Evolutionary conservation across 768 basidiomycete genomes (phyloP).

Genomic region (Leucocoprinus birnbaumii): DNA sequence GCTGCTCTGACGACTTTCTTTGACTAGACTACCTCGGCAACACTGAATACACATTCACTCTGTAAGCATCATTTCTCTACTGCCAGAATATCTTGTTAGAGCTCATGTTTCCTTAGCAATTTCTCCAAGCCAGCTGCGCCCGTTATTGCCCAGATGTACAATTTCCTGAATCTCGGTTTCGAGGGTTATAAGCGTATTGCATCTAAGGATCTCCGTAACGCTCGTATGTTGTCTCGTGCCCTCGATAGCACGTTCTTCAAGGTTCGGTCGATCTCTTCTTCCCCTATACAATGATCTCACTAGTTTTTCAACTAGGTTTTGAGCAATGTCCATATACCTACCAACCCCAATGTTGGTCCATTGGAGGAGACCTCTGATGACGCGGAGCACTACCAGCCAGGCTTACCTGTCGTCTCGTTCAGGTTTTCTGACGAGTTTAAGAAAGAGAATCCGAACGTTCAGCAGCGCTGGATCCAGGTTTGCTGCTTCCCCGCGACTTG

Average conservation of each 20-base stretch:
- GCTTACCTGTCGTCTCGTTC: constrained; percentile 65
- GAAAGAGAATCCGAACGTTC: constrained; percentile 46
- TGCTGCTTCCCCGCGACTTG: neutral
- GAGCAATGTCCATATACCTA: constrained; percentile 47
- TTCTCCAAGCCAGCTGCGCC: constrained; percentile 60
- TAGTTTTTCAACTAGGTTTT: constrained; percentile 30
- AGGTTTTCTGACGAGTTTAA: constrained; percentile 49
- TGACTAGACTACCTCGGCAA: constrained; percentile 49
- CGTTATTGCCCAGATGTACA: constrained; percentile 57
- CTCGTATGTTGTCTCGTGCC: constrained; percentile 53
- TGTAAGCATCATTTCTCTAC: constrained; percentile 24
- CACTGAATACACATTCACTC: constrained; percentile 59
- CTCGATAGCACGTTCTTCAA: constrained; percentile 53
- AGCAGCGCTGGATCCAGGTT: constrained; percentile 52
- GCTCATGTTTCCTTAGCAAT: constrained; percentile 34
- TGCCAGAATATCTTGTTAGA: neutral
- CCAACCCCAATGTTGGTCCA: constrained; percentile 11
- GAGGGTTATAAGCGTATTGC: constrained; percentile 46
- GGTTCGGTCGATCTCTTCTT: constrained; percentile 18
- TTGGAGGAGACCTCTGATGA: constrained; percentile 20
- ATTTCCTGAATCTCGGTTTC: constrained; percentile 58
- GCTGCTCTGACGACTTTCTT: constrained; percentile 1
- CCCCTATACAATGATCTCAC: neutral
- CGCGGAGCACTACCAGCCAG: constrained; percentile 45
- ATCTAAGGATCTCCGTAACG: constrained; percentile 50